phyloP scores from a whole-genome alignment of 768 basidiomycete genomes.

The Amanita exitialis region DNA sequence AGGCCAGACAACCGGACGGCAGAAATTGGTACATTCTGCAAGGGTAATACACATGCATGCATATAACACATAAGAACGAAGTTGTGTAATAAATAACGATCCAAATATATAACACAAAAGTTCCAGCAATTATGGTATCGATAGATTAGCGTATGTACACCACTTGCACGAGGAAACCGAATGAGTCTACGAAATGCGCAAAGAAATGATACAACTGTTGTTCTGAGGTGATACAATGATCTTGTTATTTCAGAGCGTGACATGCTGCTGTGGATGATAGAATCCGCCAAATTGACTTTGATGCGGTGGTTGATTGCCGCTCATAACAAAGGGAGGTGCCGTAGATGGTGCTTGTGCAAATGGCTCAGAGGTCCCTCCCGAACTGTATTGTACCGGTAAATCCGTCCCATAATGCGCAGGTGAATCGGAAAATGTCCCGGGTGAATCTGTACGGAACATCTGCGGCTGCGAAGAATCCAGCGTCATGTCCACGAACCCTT shows the following conservation, averaged over 20 bases:
- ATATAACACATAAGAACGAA: background rate
- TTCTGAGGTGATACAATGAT: background rate
- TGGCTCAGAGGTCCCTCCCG: slow-evolving; percentile 6
- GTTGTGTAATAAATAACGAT: background rate
- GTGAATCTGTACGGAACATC: slow-evolving; percentile 32
- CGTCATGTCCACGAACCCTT: slow-evolving; percentile 29
- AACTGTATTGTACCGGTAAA: slow-evolving; percentile 20
- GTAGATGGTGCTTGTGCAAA: slow-evolving; percentile 6
- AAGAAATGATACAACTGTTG: background rate
- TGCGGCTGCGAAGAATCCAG: slow-evolving; percentile 17
- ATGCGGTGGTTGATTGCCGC: slow-evolving; percentile 11
- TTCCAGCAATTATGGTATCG: background rate
- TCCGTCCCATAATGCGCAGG: slow-evolving; percentile 28
- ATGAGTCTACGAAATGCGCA: background rate
- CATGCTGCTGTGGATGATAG: slow-evolving; percentile 17
- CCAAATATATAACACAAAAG: background rate
- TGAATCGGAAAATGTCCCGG: slow-evolving; percentile 20
- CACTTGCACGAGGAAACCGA: background rate
- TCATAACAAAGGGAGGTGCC: slow-evolving; percentile 2
- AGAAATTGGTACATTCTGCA: background rate
- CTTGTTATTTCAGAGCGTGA: slow-evolving; percentile 14
- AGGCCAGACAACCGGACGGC: background rate
- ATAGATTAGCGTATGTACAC: background rate
- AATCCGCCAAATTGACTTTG: slow-evolving; percentile 10
- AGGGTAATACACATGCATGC: background rate